Evolutionary conservation across 2,329 filamentous ascomycete genomes (phyloP).

Genomic region (Venturia nashicola): DNA sequence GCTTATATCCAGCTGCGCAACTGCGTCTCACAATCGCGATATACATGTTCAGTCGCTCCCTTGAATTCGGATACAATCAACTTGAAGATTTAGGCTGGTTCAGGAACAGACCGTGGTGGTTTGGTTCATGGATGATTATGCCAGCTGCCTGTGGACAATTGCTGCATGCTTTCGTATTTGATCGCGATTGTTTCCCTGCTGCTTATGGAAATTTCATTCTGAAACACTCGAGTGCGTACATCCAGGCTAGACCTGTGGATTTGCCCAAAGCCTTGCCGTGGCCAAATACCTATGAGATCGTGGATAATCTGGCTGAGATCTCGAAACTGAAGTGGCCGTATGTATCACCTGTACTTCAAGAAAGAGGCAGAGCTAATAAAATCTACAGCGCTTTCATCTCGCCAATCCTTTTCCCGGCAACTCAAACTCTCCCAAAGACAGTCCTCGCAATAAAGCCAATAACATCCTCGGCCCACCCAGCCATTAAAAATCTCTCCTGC

Average conservation of each 20-base stretch:
- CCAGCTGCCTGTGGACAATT: constrained; percentile 36
- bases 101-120: constrained; percentile 56
- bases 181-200: constrained; percentile 39
- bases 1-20: constrained; percentile 59
- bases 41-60: constrained; percentile 64
- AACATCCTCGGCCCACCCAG: constrained; percentile 73
- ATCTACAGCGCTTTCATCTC: constrained; percentile 57
- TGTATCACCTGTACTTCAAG: constrained; percentile 22
- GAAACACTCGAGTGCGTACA: constrained; percentile 62
- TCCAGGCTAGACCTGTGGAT: constrained; percentile 57
- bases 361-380: constrained; percentile 13
- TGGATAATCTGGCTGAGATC: constrained; percentile 72
- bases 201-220: constrained; percentile 55
- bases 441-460: constrained; percentile 63
- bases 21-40: constrained; percentile 71
- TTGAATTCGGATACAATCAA: constrained; percentile 80
- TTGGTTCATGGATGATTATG: constrained; percentile 40
- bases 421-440: constrained; percentile 49
- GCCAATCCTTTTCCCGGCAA: constrained; percentile 71
- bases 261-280: constrained; percentile 57
- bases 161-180: constrained; percentile 38
- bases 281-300: constrained; percentile 63
- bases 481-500: constrained; percentile 75
- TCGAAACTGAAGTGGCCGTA: constrained; percentile 74
- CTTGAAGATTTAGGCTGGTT: constrained; percentile 58